phyloP scores from a whole-genome alignment of 768 basidiomycete genomes.

The Pleurotus platypus region DNA sequence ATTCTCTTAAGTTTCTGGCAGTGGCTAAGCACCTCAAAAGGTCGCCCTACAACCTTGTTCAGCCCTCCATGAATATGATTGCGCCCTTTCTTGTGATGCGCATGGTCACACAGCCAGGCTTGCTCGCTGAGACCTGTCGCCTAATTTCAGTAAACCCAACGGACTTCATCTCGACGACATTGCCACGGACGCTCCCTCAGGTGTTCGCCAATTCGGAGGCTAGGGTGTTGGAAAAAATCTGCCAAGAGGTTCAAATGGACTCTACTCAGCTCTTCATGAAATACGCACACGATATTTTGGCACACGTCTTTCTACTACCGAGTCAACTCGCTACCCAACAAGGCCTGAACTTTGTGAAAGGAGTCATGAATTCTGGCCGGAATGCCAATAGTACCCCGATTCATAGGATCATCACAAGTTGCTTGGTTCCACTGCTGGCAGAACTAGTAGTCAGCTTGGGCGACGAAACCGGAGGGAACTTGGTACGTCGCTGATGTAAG shows the following conservation, averaged over 20 bases:
- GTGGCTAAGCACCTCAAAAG: slow-evolving; percentile 59
- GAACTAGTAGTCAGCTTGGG: slow-evolving; percentile 79
- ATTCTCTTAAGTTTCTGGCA: slow-evolving; percentile 39
- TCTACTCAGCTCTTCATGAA: slow-evolving; percentile 50
- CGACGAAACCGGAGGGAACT: slow-evolving; percentile 48
- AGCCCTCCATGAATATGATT: slow-evolving; percentile 66
- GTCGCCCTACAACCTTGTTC: slow-evolving; percentile 59
- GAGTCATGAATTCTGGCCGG: slow-evolving; percentile 46
- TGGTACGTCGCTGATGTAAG: slow-evolving; percentile 30
- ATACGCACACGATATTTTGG: slow-evolving; percentile 58
- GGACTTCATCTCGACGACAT: slow-evolving; percentile 63
- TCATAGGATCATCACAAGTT: slow-evolving; percentile 58
- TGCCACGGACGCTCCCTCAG: slow-evolving; percentile 62
- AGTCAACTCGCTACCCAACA: slow-evolving; percentile 52
- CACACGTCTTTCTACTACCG: slow-evolving; percentile 61
- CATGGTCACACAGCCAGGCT: slow-evolving; percentile 52
- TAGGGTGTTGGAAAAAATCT: slow-evolving; percentile 59
- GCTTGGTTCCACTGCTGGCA: slow-evolving; percentile 65
- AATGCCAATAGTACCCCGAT: slow-evolving; percentile 35
- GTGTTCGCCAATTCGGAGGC: slow-evolving; percentile 62
- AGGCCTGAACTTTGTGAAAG: slow-evolving; percentile 59
- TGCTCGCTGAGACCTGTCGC: slow-evolving; percentile 65
- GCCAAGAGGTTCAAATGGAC: slow-evolving; percentile 42
- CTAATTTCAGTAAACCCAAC: slow-evolving; percentile 54
- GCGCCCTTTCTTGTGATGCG: slow-evolving; percentile 61